Conservation (phyloP, 106 monocot species). For the Apostasia ramifera region DNA sequence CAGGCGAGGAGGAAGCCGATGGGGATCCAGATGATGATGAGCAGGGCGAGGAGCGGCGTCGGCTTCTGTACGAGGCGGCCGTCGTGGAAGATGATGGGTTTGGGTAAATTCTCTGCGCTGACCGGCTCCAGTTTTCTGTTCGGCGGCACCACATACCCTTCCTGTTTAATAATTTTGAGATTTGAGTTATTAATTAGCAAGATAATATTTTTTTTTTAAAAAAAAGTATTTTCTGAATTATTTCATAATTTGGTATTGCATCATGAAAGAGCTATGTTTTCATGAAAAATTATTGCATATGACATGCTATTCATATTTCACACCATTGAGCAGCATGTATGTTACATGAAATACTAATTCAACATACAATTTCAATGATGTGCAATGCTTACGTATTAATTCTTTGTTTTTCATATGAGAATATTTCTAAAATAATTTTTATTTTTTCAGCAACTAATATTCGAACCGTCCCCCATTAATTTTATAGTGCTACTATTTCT, state of each 20-base stretch:
- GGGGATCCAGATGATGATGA: constrained; percentile 11
- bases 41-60: constrained; percentile 18
- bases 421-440: no score
- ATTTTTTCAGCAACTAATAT: no score
- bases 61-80: constrained; percentile 46
- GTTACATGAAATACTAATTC: background rate
- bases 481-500: no score
- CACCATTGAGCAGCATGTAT: background rate
- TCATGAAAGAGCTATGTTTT: no score
- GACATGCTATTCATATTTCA: no score
- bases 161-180: background rate
- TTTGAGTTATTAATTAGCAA: background rate
- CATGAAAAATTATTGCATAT: no score
- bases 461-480: no score
- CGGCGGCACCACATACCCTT: background rate
- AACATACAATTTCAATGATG: no score
- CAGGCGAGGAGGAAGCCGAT: constrained; percentile 10
- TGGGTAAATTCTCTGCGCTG: background rate
- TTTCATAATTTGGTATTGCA: no score
- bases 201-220: background rate
- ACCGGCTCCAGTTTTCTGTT: background rate
- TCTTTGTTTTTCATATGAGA: no score
- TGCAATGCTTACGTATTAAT: no score
- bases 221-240: background rate
- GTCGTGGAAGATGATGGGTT: constrained; percentile 57